These are phyloP conservation scores for Umbelopsis sp. DNA, from an alignment of 371 early-diverging fungal species.

Conservation along the genomic window DNA sequence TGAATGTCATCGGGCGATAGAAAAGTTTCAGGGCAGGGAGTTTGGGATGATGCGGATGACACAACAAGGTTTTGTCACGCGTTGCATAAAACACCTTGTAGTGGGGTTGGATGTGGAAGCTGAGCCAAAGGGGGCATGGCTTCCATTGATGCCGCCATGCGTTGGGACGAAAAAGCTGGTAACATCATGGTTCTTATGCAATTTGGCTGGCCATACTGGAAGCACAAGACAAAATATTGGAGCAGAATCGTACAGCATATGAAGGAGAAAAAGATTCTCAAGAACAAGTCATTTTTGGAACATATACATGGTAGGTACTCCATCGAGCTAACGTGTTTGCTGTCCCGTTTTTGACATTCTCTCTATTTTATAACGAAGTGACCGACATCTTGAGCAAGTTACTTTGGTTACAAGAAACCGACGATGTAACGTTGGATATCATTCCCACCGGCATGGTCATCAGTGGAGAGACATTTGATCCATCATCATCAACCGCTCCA, in stretches of 20 bases:
- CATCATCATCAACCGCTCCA: constrained; percentile 12
- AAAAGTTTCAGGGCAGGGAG: neutral
- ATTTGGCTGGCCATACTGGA: constrained; percentile 22
- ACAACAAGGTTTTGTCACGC: constrained; percentile 19
- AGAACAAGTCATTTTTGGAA: neutral
- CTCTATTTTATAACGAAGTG: neutral
- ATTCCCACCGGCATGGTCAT: constrained; percentile 7
- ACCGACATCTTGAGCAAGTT: neutral
- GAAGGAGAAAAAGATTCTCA: neutral
- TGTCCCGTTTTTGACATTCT: no score
- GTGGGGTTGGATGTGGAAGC: constrained; percentile 2
- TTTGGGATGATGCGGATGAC: constrained; percentile 21
- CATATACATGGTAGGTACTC: constrained; percentile 10
- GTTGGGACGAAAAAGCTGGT: constrained; percentile 14
- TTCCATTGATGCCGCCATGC: constrained; percentile 10
- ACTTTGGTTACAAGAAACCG: constrained; percentile 4
- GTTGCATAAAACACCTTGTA: constrained; percentile 19
- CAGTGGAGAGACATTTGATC: constrained; percentile 5
- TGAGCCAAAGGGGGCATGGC: constrained; percentile 10
- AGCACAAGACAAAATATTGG: constrained; percentile 2
- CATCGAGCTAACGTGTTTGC: no score
- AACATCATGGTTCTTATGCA: constrained; percentile 17
- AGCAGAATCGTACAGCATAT: neutral
- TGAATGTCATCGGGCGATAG: constrained; percentile 9
- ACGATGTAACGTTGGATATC: neutral